A percentile compares a stretch with the other conserved stretches of the same genome.
These are phyloP conservation scores for Scutellaria barbata DNA, from an alignment of 257 asterid species.

Conservation along the genomic window DNA sequence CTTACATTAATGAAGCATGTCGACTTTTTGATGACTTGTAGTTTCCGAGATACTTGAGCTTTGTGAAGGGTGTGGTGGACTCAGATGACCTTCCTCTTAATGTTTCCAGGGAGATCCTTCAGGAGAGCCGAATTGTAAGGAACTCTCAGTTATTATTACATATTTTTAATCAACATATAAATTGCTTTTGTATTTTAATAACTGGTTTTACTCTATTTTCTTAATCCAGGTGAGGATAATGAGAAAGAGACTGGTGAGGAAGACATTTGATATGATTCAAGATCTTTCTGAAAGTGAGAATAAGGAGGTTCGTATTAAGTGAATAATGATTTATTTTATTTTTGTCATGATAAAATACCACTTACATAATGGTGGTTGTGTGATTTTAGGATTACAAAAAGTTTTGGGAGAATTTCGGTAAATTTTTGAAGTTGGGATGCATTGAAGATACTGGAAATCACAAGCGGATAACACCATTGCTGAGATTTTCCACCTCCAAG, in stretches of 20 bases:
- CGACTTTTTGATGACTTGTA: constrained; percentile 42
- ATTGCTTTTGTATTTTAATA: background rate
- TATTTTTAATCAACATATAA: background rate
- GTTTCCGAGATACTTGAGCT: constrained; percentile 99
- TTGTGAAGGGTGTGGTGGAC: constrained; percentile 96
- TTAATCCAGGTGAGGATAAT: constrained; percentile 84
- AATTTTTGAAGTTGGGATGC: constrained; percentile 90
- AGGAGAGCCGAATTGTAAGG: constrained; percentile 98
- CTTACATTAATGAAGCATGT: no score
- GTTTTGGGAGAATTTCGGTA: constrained; percentile 98
- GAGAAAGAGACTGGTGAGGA: constrained; percentile 97
- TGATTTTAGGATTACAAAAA: constrained; percentile 83
- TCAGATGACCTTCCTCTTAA: constrained; percentile 98
- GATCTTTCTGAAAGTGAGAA: constrained; percentile 91
- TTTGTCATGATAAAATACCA: background rate
- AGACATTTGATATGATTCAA: constrained; percentile 98
- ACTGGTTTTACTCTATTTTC: constrained; percentile 13
- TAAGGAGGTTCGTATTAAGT: constrained; percentile 67
- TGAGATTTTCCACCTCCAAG: constrained; percentile 91
- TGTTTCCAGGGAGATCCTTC: constrained; percentile 97
- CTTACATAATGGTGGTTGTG: constrained; percentile 22
- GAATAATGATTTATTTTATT: background rate
- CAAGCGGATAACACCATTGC: constrained; percentile 79
- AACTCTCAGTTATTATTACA: background rate
- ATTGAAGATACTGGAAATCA: constrained; percentile 97